These are phyloP conservation scores for Fragosphaeria purpurea DNA, from an alignment of 2,329 filamentous ascomycete species.

Conservation along the genomic window DNA sequence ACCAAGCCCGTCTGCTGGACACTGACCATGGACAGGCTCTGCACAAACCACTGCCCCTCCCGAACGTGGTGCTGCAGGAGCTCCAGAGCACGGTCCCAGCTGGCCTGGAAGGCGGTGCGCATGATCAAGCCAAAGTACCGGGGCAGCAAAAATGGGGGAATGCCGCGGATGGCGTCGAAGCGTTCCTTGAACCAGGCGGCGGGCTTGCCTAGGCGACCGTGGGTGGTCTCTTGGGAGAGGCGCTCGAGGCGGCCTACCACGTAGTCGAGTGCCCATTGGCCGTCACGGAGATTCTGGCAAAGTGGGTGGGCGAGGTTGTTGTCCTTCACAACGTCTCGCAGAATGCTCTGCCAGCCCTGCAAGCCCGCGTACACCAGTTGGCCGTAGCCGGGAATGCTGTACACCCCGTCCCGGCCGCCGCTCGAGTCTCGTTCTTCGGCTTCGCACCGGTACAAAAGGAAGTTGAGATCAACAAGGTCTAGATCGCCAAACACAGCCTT, in stretches of 20 bases:
- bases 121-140: conserved; percentile 88
- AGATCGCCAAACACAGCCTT: conserved; percentile 67
- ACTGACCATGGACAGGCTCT: conserved; percentile 82
- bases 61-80: conserved; percentile 70
- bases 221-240: conserved; percentile 53
- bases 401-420: conserved; percentile 72
- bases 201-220: conserved; percentile 52
- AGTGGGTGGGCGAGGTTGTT: conserved; percentile 91
- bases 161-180: conserved; percentile 72
- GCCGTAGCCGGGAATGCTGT: conserved; percentile 74
- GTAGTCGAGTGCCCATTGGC: conserved; percentile 88
- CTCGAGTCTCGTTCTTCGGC: conserved; percentile 76
- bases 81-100: conserved; percentile 65
- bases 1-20: conserved; percentile 84
- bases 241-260: conserved; percentile 68
- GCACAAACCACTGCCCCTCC: conserved; percentile 78
- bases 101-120: conserved; percentile 77
- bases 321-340: conserved; percentile 72
- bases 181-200: conserved; percentile 72
- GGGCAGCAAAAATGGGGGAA: conserved; percentile 84
- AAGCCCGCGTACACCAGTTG: conserved; percentile 87
- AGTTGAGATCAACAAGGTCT: conserved; percentile 77
- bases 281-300: conserved; percentile 84
- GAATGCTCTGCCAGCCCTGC: conserved; percentile 96
- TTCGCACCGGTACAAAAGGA: conserved; percentile 82